phyloP scores from a whole-genome alignment of 2,329 filamentous ascomycete species.

The Rhexocercosporidium sp. region DNA sequence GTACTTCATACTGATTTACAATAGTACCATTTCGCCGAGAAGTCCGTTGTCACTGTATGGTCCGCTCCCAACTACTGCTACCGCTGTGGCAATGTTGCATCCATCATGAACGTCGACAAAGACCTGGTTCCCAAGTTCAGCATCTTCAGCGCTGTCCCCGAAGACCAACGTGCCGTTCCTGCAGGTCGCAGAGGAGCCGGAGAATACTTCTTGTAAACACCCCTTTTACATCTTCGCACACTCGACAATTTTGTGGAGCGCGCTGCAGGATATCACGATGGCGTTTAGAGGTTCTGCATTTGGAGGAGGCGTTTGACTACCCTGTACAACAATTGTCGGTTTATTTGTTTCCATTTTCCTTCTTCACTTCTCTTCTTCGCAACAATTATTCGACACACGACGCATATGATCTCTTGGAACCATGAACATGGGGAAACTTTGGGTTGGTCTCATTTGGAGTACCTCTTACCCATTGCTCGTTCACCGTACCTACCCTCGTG shows the following conservation, averaged over 20 bases:
- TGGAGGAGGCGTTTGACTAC: conserved; percentile 15
- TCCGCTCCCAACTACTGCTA: conserved; percentile 54
- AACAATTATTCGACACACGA: not conserved
- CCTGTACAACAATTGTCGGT: conserved; percentile 21
- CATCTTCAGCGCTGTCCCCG: conserved; percentile 88
- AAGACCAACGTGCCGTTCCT: conserved; percentile 81
- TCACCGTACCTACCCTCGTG: not conserved
- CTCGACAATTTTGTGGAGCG: not conserved
- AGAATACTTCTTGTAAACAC: conserved; percentile 66
- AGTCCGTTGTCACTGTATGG: conserved; percentile 86
- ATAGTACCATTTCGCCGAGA: conserved; percentile 90
- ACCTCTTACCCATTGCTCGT: not conserved
- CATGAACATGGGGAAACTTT: conserved; percentile 2
- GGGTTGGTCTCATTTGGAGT: not conserved
- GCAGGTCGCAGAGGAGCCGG: conserved; percentile 70
- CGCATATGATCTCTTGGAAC: not conserved
- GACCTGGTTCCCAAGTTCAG: conserved; percentile 90
- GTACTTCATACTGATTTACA: conserved; percentile 38
- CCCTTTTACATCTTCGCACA: conserved; percentile 12
- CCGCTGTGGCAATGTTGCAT: conserved; percentile 61
- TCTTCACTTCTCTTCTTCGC: not conserved
- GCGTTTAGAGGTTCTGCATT: conserved; percentile 21
- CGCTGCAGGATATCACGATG: conserved; percentile 21
- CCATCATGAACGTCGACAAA: conserved; percentile 87
- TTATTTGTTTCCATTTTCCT: conserved; percentile 5